These are phyloP conservation scores for Pseudogymnoascus sp. DNA, from an alignment of 2,329 filamentous ascomycete species.

Conservation along the genomic window DNA sequence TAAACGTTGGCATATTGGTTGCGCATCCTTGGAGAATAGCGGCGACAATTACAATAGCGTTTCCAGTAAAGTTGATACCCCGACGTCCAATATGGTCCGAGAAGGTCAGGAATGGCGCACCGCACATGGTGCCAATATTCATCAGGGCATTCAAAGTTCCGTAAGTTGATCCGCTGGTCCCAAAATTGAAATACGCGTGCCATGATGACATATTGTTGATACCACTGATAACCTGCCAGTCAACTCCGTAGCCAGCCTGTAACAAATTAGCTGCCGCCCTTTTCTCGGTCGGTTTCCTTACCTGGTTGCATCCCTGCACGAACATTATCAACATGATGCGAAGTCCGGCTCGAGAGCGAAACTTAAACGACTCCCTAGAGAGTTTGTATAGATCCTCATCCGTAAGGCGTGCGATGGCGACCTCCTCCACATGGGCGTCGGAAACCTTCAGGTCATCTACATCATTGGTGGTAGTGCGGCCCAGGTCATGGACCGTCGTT, in stretches of 20 bases:
- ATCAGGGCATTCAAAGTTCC: constrained; percentile 41
- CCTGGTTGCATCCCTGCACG: constrained; percentile 41
- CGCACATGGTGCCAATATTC: constrained; percentile 40
- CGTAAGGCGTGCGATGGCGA: constrained; percentile 38
- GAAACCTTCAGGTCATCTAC: constrained; percentile 29
- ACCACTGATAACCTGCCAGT: constrained; percentile 43
- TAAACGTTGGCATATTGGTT: constrained; percentile 20
- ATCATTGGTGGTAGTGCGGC: constrained; percentile 20
- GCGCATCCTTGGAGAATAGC: constrained; percentile 27
- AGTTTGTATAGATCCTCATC: constrained; percentile 40
- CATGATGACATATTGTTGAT: constrained; percentile 39
- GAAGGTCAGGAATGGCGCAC: constrained; percentile 43
- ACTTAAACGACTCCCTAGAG: constrained; percentile 35
- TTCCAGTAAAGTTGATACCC: constrained; percentile 42
- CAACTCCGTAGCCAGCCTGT: constrained; percentile 39
- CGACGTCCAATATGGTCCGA: constrained; percentile 47
- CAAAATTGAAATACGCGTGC: constrained; percentile 40
- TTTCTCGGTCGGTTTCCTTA: constrained; percentile 10
- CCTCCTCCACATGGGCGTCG: constrained; percentile 37
- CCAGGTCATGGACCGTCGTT: constrained; percentile 9
- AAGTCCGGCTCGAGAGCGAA: constrained; percentile 37
- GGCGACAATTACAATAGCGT: constrained; percentile 38
- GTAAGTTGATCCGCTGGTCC: constrained; percentile 31
- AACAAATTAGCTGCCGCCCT: constrained; percentile 9
- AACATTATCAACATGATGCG: constrained; percentile 38